phyloP scores from a whole-genome alignment of 768 basidiomycete genomes.

The Phylloporus scabripes region DNA sequence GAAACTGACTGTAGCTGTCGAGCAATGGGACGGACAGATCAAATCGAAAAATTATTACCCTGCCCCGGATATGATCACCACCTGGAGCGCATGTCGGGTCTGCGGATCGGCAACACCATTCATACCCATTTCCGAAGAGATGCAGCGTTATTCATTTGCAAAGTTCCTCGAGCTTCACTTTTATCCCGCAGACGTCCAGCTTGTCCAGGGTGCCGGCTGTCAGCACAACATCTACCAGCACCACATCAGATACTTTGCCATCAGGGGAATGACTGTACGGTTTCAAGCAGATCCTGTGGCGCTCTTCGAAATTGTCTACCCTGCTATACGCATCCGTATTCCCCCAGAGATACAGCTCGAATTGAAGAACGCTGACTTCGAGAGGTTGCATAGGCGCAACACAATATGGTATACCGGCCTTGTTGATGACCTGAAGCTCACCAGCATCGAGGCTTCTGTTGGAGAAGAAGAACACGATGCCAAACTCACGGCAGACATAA shows the following conservation, averaged over 20 bases:
- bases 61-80: slow-evolving; percentile 74
- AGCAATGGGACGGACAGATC: slow-evolving; percentile 82
- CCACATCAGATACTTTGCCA: slow-evolving; percentile 88
- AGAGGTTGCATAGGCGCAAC: slow-evolving; percentile 67
- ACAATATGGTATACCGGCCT: slow-evolving; percentile 68
- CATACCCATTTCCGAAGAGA: slow-evolving; percentile 85
- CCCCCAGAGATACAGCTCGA: slow-evolving; percentile 83
- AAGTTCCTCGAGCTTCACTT: slow-evolving; percentile 96
- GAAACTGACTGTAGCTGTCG: slow-evolving; percentile 76
- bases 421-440: slow-evolving; percentile 69
- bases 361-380: slow-evolving; percentile 89
- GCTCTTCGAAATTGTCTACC: slow-evolving; percentile 84
- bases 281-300: slow-evolving; percentile 82
- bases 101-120: slow-evolving; percentile 80
- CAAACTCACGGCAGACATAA: slow-evolving; percentile 56
- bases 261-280: slow-evolving; percentile 76
- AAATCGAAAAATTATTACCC: slow-evolving; percentile 51
- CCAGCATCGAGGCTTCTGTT: slow-evolving; percentile 72
- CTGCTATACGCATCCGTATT: slow-evolving; percentile 80
- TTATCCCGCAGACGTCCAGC: slow-evolving; percentile 81
- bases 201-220: slow-evolving; percentile 86
- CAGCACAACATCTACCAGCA: slow-evolving; percentile 92
- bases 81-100: slow-evolving; percentile 84
- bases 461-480: slow-evolving; percentile 71
- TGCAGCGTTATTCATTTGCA: slow-evolving; percentile 90